phyloP scores from a whole-genome alignment of 345 rosid genomes.

The Erysimum cheiranthoides region DNA sequence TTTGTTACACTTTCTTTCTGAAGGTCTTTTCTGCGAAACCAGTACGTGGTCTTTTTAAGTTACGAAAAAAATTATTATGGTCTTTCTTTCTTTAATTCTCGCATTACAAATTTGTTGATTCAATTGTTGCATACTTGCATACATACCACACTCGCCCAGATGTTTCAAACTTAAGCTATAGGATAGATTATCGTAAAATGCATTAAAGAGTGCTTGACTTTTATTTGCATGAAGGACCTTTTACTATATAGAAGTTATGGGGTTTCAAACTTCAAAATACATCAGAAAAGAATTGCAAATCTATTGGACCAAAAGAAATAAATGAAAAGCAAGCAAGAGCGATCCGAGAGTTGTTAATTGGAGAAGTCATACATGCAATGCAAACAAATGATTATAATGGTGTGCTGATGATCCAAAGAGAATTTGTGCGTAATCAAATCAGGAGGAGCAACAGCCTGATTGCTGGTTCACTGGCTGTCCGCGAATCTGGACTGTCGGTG shows the following conservation, averaged over 20 bases:
- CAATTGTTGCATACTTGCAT: neutral
- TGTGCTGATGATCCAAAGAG: slow-evolving; percentile 20
- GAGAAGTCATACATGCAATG: slow-evolving; percentile 36
- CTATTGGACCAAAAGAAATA: slow-evolving; percentile 13
- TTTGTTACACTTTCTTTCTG: slow-evolving; percentile 31
- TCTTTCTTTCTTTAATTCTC: neutral
- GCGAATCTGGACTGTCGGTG: slow-evolving; percentile 74
- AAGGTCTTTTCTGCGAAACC: slow-evolving; percentile 11
- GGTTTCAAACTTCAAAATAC: slow-evolving; percentile 7
- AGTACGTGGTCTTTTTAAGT: neutral
- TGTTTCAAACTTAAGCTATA: too few relatives aligned
- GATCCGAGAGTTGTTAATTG: slow-evolving; percentile 29
- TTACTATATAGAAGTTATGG: neutral
- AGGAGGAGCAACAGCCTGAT: slow-evolving; percentile 78
- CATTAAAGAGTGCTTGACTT: neutral
- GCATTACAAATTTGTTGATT: neutral
- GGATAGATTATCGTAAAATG: too few relatives aligned
- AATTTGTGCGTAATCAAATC: slow-evolving; percentile 33
- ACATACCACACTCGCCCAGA: neutral
- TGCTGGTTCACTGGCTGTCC: slow-evolving; percentile 85
- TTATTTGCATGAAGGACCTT: slow-evolving; percentile 4
- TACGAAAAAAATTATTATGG: slow-evolving; percentile 6
- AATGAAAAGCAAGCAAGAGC: neutral
- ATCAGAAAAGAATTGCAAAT: slow-evolving; percentile 25
- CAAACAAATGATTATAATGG: slow-evolving; percentile 35